Conservation (phyloP, 176 grass and related monocot genomes). For the Phragmites australis region DNA sequence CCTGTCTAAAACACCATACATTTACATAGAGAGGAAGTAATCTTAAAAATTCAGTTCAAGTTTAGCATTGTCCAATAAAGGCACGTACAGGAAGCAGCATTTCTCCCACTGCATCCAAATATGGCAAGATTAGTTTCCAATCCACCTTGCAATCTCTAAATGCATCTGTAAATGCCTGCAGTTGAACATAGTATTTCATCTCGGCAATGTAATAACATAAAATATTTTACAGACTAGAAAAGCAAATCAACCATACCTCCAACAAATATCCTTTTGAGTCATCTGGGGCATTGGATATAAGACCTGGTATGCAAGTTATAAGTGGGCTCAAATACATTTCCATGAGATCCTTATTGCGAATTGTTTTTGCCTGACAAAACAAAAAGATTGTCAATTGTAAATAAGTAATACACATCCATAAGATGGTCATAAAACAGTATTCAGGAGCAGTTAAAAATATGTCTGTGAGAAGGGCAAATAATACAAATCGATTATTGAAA, state of each 20-base stretch:
- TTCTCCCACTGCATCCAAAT: slow-evolving; percentile 54
- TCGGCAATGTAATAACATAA: slow-evolving; percentile 31
- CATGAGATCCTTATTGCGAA: slow-evolving; percentile 57
- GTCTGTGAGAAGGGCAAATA: background rate
- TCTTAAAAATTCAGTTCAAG: slow-evolving; percentile 6
- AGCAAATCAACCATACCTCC: slow-evolving; percentile 48
- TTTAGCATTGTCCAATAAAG: slow-evolving; percentile 29
- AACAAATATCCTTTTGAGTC: slow-evolving; percentile 59
- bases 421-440: background rate
- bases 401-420: slow-evolving; percentile 12
- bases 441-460: background rate
- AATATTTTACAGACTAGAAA: slow-evolving; percentile 13
- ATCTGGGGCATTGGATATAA: slow-evolving; percentile 51
- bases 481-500: background rate
- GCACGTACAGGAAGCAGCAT: slow-evolving; percentile 64
- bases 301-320: slow-evolving; percentile 47
- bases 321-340: slow-evolving; percentile 62
- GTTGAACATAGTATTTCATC: slow-evolving; percentile 35
- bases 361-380: slow-evolving; percentile 36
- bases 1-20: background rate
- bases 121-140: slow-evolving; percentile 62
- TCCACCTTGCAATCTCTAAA: slow-evolving; percentile 72
- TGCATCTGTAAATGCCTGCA: slow-evolving; percentile 74
- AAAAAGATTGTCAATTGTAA: background rate
- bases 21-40: background rate